These are phyloP conservation scores for Boletus edulis DNA, from an alignment of 768 basidiomycete genomes.

Conservation along the genomic window DNA sequence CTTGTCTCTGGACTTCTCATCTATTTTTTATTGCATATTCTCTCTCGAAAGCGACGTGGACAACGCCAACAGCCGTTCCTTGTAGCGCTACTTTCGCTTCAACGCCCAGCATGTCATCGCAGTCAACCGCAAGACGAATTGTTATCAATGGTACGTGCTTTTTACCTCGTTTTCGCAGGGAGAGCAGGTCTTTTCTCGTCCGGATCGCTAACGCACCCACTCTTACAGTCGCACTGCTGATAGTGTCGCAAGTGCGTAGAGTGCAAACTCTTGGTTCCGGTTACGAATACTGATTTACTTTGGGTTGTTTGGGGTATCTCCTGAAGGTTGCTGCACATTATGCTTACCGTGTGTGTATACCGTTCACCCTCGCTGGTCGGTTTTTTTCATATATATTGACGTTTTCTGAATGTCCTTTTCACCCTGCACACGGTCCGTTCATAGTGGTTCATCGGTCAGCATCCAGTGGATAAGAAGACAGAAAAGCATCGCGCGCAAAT, in stretches of 20 bases:
- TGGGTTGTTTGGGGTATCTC: neutral
- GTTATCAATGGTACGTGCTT: slow-evolving; percentile 41
- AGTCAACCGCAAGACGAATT: slow-evolving; percentile 40
- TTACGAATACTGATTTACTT: neutral
- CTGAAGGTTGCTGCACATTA: slow-evolving; percentile 76
- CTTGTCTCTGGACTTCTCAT: too few relatives aligned
- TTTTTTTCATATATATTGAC: neutral
- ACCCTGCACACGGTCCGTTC: neutral
- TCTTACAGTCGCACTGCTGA: slow-evolving; percentile 46
- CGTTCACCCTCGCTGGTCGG: neutral
- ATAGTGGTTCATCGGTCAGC: slow-evolving; percentile 65
- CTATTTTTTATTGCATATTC: neutral
- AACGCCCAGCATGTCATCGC: slow-evolving; percentile 20
- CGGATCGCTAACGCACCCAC: slow-evolving; percentile 8
- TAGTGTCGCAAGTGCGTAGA: slow-evolving; percentile 48
- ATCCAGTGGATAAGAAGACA: slow-evolving; percentile 53
- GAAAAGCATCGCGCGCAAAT: slow-evolving; percentile 71
- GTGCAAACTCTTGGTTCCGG: neutral
- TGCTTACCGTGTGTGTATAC: slow-evolving; percentile 58
- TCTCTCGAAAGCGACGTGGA: neutral
- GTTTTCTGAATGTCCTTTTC: neutral
- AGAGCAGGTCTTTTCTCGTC: neutral
- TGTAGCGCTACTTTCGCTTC: neutral
- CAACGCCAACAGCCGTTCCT: neutral
- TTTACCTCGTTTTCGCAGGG: neutral